Percentiles rank a stretch among this genome's conserved stretches.
Evolutionary conservation across 768 basidiomycete genomes (phyloP).

Genomic region (Naganishia randhawae): DNA sequence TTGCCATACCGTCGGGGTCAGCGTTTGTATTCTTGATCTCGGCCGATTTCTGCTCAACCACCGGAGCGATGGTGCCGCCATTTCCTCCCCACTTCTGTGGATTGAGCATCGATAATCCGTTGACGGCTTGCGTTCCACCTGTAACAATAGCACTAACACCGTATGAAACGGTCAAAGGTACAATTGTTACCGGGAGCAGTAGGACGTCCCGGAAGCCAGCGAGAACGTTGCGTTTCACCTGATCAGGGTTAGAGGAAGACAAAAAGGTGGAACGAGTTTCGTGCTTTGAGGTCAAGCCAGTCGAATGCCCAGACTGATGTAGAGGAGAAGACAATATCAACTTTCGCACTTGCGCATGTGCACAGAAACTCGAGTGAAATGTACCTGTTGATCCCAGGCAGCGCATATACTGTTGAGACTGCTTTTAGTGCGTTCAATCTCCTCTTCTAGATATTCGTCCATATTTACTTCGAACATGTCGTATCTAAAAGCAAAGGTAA

Average conservation of each 20-base stretch:
- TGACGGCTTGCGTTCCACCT: constrained; percentile 71
- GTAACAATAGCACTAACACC: constrained; percentile 56
- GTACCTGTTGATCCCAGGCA: constrained; percentile 73
- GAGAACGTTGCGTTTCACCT: constrained; percentile 85
- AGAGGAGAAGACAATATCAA: not conserved
- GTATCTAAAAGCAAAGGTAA: constrained; percentile 58
- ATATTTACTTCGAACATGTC: constrained; percentile 93
- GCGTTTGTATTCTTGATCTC: not conserved
- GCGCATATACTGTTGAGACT: constrained; percentile 70
- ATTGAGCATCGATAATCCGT: constrained; percentile 83
- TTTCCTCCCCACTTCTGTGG: constrained; percentile 74
- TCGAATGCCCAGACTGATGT: not conserved
- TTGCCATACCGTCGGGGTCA: constrained; percentile 26
- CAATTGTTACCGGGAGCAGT: constrained; percentile 89
- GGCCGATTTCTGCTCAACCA: not conserved
- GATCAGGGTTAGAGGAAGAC: constrained; percentile 78
- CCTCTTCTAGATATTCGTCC: constrained; percentile 96
- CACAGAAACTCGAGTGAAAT: constrained; percentile 26
- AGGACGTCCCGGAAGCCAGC: constrained; percentile 86
- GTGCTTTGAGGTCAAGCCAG: not conserved
- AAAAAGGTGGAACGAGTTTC: constrained; percentile 61
- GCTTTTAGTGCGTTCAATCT: constrained; percentile 74
- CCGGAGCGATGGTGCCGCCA: constrained; percentile 28
- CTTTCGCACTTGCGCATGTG: not conserved
- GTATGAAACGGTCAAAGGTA: constrained; percentile 66